Evolutionary conservation across 306 rosid species (phyloP).

Genomic region (Geum urbanum): DNA sequence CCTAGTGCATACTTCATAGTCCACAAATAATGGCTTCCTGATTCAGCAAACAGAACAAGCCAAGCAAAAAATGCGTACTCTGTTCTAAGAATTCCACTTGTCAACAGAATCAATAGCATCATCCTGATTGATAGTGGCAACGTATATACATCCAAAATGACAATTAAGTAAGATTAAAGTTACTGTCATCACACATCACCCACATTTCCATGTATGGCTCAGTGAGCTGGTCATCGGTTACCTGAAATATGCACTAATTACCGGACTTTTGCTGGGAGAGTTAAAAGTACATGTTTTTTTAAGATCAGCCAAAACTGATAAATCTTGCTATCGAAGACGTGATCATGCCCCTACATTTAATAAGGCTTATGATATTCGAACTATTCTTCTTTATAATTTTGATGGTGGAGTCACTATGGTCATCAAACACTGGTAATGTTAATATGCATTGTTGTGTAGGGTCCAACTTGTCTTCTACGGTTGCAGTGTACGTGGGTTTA

Average conservation of each 20-base stretch:
- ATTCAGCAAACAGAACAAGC: constrained; percentile 5
- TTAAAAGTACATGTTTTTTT: neutral
- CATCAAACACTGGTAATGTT: constrained; percentile 21
- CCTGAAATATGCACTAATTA: constrained; percentile 42
- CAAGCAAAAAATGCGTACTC: neutral
- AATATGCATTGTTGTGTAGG: constrained; percentile 40
- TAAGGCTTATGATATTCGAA: no score
- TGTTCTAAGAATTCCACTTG: neutral
- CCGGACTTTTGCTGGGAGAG: constrained; percentile 28
- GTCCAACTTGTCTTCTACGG: constrained; percentile 39
- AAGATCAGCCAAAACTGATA: neutral
- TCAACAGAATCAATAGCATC: constrained; percentile 1
- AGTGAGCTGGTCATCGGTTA: constrained; percentile 7
- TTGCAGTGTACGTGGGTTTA: constrained; percentile 41
- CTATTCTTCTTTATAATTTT: neutral
- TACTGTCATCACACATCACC: constrained; percentile 11
- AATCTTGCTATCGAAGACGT: constrained; percentile 27
- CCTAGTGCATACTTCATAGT: neutral
- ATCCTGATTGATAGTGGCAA: neutral
- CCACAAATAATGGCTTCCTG: neutral
- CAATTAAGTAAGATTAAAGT: neutral
- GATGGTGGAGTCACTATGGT: constrained; percentile 27
- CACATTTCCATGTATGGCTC: constrained; percentile 8
- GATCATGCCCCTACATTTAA: constrained; percentile 23
- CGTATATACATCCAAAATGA: constrained; percentile 1